Evolutionary conservation across 2,329 filamentous ascomycete species (phyloP).

Genomic region (Westerdykella ornata): DNA sequence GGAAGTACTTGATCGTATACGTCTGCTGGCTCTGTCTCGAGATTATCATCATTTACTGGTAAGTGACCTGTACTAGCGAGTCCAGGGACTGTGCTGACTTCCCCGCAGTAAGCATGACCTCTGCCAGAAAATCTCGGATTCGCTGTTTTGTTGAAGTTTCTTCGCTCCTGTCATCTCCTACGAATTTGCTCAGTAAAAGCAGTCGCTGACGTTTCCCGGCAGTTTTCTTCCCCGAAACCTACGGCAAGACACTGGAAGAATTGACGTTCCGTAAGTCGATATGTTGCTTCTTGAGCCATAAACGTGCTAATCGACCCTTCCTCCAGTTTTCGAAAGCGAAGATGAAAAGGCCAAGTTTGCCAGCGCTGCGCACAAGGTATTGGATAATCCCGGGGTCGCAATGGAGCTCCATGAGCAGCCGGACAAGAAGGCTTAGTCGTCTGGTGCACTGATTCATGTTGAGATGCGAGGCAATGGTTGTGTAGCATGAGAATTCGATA

Average conservation of each 20-base stretch:
- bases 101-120: no score
- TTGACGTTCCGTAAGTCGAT: conserved; percentile 22
- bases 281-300: background rate
- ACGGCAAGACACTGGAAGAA: conserved; percentile 31
- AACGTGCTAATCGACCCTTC: background rate
- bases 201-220: background rate
- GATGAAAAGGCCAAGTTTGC: conserved; percentile 16
- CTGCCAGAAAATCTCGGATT: no score
- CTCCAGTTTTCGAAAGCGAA: conserved; percentile 25
- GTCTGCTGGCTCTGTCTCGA: conserved; percentile 34
- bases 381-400: conserved; percentile 12
- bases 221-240: conserved; percentile 30
- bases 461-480: background rate
- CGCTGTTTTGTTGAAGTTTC: no score
- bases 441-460: background rate
- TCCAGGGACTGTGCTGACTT: no score
- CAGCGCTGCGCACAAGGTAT: conserved; percentile 18
- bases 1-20: conserved; percentile 60
- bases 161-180: no score
- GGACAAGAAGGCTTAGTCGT: conserved; percentile 20
- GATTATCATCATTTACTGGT: conserved; percentile 26
- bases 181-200: no score
- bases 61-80: no score
- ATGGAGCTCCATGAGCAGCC: conserved; percentile 18
- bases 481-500: background rate